These are phyloP conservation scores for Verticillium tricorpus DNA, from an alignment of 2,329 filamentous ascomycete species.

Conservation along the genomic window DNA sequence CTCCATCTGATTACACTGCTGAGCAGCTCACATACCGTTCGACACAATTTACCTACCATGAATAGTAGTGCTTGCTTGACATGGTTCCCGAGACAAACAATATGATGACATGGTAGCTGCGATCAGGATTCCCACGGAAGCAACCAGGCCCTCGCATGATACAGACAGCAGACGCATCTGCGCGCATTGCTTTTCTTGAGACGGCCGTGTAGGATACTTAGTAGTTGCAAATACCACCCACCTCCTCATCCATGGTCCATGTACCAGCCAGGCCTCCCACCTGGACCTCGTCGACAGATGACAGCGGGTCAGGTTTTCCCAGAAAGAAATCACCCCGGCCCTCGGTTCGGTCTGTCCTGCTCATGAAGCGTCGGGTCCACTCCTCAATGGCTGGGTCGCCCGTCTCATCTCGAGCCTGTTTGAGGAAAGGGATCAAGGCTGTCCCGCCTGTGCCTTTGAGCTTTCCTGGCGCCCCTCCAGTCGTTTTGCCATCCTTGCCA, in stretches of 20 bases:
- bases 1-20: conserved; percentile 28
- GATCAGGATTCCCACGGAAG: background rate
- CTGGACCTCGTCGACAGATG: conserved; percentile 39
- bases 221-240: conserved; percentile 59
- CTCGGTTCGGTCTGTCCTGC: conserved; percentile 41
- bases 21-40: conserved; percentile 28
- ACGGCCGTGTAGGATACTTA: conserved; percentile 18
- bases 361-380: conserved; percentile 57
- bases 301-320: conserved; percentile 43
- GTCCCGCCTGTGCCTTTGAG: conserved; percentile 91
- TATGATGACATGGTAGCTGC: background rate
- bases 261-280: conserved; percentile 70
- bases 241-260: conserved; percentile 83
- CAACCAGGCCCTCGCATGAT: background rate
- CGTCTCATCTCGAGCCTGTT: conserved; percentile 94
- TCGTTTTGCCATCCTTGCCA: background rate
- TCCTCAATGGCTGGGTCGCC: conserved; percentile 78
- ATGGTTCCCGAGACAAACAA: background rate
- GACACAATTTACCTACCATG: conserved; percentile 32
- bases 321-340: conserved; percentile 55
- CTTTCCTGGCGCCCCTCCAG: conserved; percentile 39
- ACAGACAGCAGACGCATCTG: background rate
- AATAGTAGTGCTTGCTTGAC: background rate
- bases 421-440: conserved; percentile 89
- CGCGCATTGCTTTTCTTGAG: background rate